Evolutionary conservation across 306 rosid genomes (phyloP).

Genomic region (Echinosophora koreensis): DNA sequence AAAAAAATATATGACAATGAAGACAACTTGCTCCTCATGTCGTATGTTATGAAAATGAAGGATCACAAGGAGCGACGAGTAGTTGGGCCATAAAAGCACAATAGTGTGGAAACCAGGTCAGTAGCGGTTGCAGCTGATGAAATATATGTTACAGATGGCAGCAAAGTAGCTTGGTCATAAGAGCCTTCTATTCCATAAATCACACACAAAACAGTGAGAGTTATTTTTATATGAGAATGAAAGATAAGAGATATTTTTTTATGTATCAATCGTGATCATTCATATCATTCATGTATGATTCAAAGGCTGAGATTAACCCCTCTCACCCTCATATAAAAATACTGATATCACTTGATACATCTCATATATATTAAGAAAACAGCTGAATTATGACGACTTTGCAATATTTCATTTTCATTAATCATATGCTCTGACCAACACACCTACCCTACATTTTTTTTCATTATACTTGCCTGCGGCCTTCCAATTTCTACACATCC

Average conservation of each 20-base stretch:
- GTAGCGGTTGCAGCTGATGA: background rate
- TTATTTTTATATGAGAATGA: too few species aligned
- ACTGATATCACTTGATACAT: too few species aligned
- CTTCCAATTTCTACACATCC: slow-evolving; percentile 44
- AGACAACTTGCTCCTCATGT: background rate
- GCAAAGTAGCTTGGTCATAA: background rate
- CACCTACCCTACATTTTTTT: background rate
- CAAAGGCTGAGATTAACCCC: too few species aligned
- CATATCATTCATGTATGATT: too few species aligned
- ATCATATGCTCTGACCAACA: slow-evolving; percentile 26
- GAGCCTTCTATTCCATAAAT: background rate
- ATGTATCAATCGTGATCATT: too few species aligned
- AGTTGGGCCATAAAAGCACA: background rate
- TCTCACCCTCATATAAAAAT: too few species aligned
- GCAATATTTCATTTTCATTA: slow-evolving; percentile 47
- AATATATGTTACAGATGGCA: background rate
- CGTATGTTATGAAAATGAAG: slow-evolving; percentile 18
- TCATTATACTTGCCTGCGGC: slow-evolving; percentile 32
- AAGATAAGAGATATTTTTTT: too few species aligned
- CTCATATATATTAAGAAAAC: background rate
- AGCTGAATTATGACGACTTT: slow-evolving; percentile 37
- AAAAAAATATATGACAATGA: slow-evolving; percentile 8
- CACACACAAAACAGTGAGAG: background rate
- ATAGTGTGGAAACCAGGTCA: background rate
- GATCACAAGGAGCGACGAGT: background rate